These are phyloP conservation scores for Sporobolomyces pararoseus DNA, from an alignment of 768 basidiomycete genomes.

Conservation along the genomic window DNA sequence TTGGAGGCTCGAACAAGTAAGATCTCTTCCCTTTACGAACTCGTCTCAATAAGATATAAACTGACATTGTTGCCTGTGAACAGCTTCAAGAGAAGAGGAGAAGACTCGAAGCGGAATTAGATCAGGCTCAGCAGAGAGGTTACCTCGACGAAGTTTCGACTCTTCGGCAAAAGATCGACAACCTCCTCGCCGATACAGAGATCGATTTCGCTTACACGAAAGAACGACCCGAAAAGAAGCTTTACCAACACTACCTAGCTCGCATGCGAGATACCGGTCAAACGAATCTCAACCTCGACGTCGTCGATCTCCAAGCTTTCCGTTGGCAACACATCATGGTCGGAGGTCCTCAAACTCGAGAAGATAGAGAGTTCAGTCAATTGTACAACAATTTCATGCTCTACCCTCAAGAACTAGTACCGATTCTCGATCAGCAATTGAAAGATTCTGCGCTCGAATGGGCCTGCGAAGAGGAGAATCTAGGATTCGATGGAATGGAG, in stretches of 20 bases:
- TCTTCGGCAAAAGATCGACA: constrained; percentile 47
- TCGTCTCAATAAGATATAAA: constrained; percentile 34
- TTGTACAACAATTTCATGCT: constrained; percentile 77
- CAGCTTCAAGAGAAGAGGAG: constrained; percentile 62
- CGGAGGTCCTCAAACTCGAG: constrained; percentile 63
- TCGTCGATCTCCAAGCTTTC: constrained; percentile 78
- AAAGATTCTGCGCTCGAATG: constrained; percentile 88
- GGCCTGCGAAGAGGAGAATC: constrained; percentile 64
- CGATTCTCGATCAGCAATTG: constrained; percentile 92
- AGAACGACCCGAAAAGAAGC: constrained; percentile 44
- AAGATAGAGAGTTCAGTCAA: constrained; percentile 49
- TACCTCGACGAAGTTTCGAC: constrained; percentile 46
- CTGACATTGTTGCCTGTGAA: constrained; percentile 45
- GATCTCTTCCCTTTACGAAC: constrained; percentile 41
- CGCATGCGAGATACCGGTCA: constrained; percentile 71
- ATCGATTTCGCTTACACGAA: constrained; percentile 42
- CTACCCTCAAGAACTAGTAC: constrained; percentile 95
- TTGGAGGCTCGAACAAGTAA: constrained; percentile 48
- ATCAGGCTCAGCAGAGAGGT: constrained; percentile 33
- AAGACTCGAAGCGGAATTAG: constrained; percentile 32
- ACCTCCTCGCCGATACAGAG: constrained; percentile 15
- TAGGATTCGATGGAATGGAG: constrained; percentile 52
- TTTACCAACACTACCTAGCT: constrained; percentile 77
- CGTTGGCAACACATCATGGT: constrained; percentile 24
- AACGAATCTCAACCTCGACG: constrained; percentile 85